Evolutionary conservation across 768 basidiomycete species (phyloP).

Genomic region (Pulveroboletus ravenelii): DNA sequence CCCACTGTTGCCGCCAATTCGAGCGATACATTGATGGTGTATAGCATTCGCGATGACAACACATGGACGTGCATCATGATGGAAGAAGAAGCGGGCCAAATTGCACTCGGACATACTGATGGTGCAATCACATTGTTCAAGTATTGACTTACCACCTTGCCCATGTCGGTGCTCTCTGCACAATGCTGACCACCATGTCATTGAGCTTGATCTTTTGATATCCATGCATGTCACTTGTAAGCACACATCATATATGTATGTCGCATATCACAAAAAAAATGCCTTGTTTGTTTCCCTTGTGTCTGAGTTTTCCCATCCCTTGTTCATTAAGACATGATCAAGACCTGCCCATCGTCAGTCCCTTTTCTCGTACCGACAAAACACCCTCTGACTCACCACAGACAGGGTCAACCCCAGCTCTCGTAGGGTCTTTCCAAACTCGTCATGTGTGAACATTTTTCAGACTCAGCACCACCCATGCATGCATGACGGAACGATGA

Average conservation of each 20-base stretch:
- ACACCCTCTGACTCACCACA: conserved; percentile 40
- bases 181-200: too few species aligned
- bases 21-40: conserved; percentile 33
- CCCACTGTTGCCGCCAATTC: neutral
- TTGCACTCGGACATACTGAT: conserved; percentile 33
- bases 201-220: too few species aligned
- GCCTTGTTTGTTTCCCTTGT: too few species aligned
- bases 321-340: conserved; percentile 40
- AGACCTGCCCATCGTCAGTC: conserved; percentile 36
- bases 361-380: neutral
- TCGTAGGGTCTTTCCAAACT: conserved; percentile 75
- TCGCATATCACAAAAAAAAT: neutral
- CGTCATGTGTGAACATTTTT: conserved; percentile 68
- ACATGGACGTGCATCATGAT: conserved; percentile 43
- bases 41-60: conserved; percentile 42
- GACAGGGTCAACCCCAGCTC: conserved; percentile 89
- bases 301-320: too few species aligned
- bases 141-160: conserved; percentile 32
- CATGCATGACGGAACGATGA: too few species aligned
- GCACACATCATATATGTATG: neutral
- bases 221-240: neutral
- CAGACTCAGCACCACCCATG: neutral
- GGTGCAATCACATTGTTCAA: conserved; percentile 50
- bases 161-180: too few species aligned
- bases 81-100: conserved; percentile 35